Percentiles rank a stretch among this genome's conserved stretches.
Conservation (phyloP, 179 eudicot genomes). For the Actinidia polygama region DNA sequence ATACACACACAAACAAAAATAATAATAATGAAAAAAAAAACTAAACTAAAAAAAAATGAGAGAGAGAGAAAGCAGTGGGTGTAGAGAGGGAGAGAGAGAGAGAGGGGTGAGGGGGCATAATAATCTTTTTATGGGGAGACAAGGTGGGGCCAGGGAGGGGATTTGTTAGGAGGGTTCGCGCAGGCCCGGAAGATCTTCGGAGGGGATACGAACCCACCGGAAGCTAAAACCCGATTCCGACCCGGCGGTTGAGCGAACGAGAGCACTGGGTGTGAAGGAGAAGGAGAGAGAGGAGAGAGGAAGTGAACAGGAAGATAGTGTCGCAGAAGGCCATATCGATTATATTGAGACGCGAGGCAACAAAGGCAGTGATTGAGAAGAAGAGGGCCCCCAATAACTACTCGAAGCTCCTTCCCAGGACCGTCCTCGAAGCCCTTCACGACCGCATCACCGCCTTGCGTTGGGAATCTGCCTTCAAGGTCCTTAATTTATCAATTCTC, state of each 20-base stretch:
- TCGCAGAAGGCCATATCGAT: constrained; percentile 83
- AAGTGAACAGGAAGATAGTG: constrained; percentile 67
- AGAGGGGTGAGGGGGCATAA: too few species aligned
- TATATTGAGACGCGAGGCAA: constrained; percentile 82
- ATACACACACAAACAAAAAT: too few species aligned
- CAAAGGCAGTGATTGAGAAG: constrained; percentile 87
- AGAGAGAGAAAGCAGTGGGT: too few species aligned
- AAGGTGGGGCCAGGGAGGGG: too few species aligned
- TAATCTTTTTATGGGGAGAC: too few species aligned
- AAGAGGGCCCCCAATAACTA: constrained; percentile 61
- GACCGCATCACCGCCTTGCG: constrained; percentile 87
- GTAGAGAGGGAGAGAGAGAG: too few species aligned
- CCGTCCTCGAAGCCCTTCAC: constrained; percentile 92
- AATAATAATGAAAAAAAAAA: too few species aligned
- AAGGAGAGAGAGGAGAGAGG: constrained; percentile 62
- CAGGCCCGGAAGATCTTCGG: too few species aligned
- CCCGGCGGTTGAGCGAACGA: neutral
- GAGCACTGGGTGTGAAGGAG: neutral
- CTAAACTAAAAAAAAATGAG: too few species aligned
- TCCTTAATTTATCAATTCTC: constrained; percentile 11
- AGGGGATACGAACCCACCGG: too few species aligned
- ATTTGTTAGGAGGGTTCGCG: too few species aligned
- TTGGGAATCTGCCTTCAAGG: constrained; percentile 94
- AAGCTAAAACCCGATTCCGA: neutral
- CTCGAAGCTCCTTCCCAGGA: constrained; percentile 71